These are phyloP conservation scores for Suillus subaureus DNA, from an alignment of 768 basidiomycete genomes.

Conservation along the genomic window DNA sequence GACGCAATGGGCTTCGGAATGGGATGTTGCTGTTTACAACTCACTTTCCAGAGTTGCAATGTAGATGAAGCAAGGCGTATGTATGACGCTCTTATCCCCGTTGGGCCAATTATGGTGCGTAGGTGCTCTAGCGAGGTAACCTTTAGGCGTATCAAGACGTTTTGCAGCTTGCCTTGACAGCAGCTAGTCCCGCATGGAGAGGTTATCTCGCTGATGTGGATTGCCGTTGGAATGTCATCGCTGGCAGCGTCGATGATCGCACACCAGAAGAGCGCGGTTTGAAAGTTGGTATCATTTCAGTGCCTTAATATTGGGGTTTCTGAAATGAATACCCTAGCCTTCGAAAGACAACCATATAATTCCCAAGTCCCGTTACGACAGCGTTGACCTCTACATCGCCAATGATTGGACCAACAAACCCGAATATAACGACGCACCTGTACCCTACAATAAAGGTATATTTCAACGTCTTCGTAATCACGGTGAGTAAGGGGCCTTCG, in stretches of 20 bases:
- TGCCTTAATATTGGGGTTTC: conserved; percentile 6
- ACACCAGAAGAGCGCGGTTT: conserved; percentile 93
- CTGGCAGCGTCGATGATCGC: conserved; percentile 97
- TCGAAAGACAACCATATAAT: conserved; percentile 75
- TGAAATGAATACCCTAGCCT: conserved; percentile 53
- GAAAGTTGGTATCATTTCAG: conserved; percentile 50
- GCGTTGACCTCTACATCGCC: conserved; percentile 92
- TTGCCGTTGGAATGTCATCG: conserved; percentile 98
- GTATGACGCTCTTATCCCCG: conserved; percentile 95
- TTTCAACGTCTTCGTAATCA: conserved; percentile 72
- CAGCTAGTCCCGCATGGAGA: conserved; percentile 93
- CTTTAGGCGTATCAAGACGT: conserved; percentile 7
- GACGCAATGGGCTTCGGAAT: conserved; percentile 99
- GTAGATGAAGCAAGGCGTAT: conserved; percentile 88
- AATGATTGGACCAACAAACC: conserved; percentile 84
- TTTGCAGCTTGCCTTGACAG: conserved; percentile 86
- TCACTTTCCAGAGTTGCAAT: conserved; percentile 97
- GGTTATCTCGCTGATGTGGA: conserved; percentile 97
- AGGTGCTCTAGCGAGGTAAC: neutral
- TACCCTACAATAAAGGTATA: conserved; percentile 78
- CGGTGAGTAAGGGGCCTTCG: conserved; percentile 47
- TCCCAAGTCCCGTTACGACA: conserved; percentile 97
- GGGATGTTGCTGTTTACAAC: conserved; percentile 97
- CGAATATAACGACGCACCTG: conserved; percentile 88
- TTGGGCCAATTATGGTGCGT: conserved; percentile 92